These are phyloP conservation scores for Penicillium turbatum DNA, from an alignment of 495 filamentous ascomycete genomes.

Conservation along the genomic window DNA sequence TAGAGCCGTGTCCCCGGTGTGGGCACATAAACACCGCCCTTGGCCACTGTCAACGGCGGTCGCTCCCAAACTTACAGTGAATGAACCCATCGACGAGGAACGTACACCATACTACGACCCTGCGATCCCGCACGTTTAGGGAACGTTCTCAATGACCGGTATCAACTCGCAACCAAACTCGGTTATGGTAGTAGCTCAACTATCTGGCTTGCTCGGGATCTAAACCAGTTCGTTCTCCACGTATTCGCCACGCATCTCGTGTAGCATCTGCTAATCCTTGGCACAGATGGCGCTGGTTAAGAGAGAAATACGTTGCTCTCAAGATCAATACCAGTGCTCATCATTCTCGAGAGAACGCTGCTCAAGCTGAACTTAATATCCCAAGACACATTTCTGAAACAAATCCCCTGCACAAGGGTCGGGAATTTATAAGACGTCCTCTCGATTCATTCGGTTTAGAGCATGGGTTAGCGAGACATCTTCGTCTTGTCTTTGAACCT, in stretches of 20 bases:
- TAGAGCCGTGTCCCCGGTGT: background rate
- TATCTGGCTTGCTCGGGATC: constrained; percentile 40
- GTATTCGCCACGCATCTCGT: background rate
- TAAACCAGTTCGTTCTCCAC: constrained; percentile 23
- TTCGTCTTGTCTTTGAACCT: constrained; percentile 31
- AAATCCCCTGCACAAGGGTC: background rate
- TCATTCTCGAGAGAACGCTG: constrained; percentile 16
- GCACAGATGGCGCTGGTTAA: constrained; percentile 25
- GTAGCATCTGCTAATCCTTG: constrained; percentile 7
- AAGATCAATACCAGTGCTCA: constrained; percentile 25
- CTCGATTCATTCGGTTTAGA: constrained; percentile 26
- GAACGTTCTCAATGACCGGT: constrained; percentile 30
- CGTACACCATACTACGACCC: constrained; percentile 30
- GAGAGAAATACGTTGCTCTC: constrained; percentile 23
- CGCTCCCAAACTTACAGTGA: background rate
- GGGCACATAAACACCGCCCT: background rate
- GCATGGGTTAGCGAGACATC: constrained; percentile 23
- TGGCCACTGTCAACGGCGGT: background rate
- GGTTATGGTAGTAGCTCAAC: constrained; percentile 36
- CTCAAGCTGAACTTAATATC: constrained; percentile 26
- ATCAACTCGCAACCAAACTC: constrained; percentile 37
- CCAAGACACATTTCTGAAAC: constrained; percentile 19
- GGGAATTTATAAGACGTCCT: constrained; percentile 20
- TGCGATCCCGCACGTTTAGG: constrained; percentile 31
- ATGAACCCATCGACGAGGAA: constrained; percentile 36